Conservation (phyloP, 2,329 filamentous ascomycete genomes). For the Daldinia sp. region DNA sequence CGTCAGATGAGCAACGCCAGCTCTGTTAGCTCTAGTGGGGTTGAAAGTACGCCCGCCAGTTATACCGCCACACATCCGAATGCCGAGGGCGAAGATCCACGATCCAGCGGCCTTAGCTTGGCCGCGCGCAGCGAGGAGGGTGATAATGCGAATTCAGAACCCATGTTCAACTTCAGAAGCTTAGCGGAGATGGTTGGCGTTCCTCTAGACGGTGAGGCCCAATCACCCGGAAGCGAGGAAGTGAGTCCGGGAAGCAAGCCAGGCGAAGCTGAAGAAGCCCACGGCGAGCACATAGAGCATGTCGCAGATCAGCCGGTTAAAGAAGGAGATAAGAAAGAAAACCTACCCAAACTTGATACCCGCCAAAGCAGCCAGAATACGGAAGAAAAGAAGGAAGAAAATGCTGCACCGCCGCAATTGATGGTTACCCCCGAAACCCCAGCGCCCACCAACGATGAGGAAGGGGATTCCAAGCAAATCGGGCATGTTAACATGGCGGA, state of each 20-base stretch:
- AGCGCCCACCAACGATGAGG: slow-evolving; percentile 46
- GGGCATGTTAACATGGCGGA: slow-evolving; percentile 52
- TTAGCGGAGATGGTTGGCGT: slow-evolving; percentile 84
- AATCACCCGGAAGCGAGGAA: slow-evolving; percentile 11
- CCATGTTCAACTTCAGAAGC: slow-evolving; percentile 92
- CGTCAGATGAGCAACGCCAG: slow-evolving; percentile 88
- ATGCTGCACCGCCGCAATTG: slow-evolving; percentile 51
- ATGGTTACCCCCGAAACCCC: slow-evolving; percentile 62
- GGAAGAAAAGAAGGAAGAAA: slow-evolving; percentile 23
- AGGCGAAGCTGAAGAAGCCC: slow-evolving; percentile 39
- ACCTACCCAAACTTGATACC: slow-evolving; percentile 27
- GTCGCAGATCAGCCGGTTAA: slow-evolving; percentile 27
- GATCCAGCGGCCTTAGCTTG: slow-evolving; percentile 63
- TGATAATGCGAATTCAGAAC: slow-evolving; percentile 68
- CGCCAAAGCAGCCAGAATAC: slow-evolving; percentile 38
- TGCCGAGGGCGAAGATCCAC: slow-evolving; percentile 57
- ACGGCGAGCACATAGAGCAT: slow-evolving; percentile 50
- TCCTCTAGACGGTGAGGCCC: slow-evolving; percentile 57
- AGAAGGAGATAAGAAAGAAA: slow-evolving; percentile 17
- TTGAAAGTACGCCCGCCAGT: slow-evolving; percentile 70
- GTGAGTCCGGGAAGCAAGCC: slow-evolving; percentile 49
- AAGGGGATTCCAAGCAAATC: slow-evolving; percentile 54
- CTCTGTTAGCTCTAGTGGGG: slow-evolving; percentile 79
- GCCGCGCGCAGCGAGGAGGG: slow-evolving; percentile 57
- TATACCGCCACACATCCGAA: slow-evolving; percentile 52